Conservation (phyloP, 306 rosid species). For the Vigna unguiculata region DNA sequence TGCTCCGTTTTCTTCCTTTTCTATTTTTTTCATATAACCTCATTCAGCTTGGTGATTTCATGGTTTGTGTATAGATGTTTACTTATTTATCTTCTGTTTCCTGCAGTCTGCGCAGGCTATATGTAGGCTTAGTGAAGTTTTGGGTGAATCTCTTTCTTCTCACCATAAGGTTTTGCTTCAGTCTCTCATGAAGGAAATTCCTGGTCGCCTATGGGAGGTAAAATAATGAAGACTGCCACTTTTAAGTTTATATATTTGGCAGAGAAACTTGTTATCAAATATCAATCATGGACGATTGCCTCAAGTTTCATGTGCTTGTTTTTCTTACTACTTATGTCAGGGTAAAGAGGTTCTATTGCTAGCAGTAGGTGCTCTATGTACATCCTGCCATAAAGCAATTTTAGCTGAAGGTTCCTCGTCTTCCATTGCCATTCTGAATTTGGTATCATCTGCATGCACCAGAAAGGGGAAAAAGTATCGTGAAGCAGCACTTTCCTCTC, state of each 20-base stretch:
- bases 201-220: constrained; percentile 99
- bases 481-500: constrained; percentile 87
- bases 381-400: constrained; percentile 81
- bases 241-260: constrained; percentile 30
- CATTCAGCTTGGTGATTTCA: constrained; percentile 26
- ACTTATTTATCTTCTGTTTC: constrained; percentile 40
- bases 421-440: constrained; percentile 71
- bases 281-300: constrained; percentile 12
- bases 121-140: constrained; percentile 86
- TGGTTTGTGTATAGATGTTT: constrained; percentile 36
- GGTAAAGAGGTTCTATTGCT: constrained; percentile 84
- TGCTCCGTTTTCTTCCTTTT: constrained; percentile 34
- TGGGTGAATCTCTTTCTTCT: constrained; percentile 86
- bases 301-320: constrained; percentile 27
- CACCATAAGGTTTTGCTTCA: constrained; percentile 74
- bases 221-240: constrained; percentile 31
- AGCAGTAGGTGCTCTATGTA: constrained; percentile 81
- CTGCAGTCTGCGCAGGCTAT: constrained; percentile 91
- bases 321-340: constrained; percentile 56
- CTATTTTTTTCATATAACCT: constrained; percentile 33
- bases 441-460: constrained; percentile 78
- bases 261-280: constrained; percentile 9
- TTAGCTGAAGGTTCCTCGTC: constrained; percentile 58
- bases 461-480: constrained; percentile 83
- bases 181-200: constrained; percentile 85